Percentiles rank a stretch among this genome's conserved stretches.
Evolutionary conservation across 345 rosid genomes (phyloP).

Genomic region (Citrus hindsii): DNA sequence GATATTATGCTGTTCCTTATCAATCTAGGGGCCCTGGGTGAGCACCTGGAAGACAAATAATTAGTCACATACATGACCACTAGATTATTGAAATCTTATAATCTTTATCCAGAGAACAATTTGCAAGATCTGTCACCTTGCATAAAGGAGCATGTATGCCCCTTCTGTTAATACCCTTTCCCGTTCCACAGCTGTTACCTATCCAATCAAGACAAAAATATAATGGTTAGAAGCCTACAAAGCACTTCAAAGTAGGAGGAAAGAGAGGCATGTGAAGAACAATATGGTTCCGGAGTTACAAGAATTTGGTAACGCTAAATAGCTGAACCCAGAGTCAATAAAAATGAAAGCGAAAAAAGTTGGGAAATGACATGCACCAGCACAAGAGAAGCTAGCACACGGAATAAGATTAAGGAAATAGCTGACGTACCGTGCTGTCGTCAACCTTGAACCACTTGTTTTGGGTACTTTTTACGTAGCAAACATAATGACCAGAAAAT

Average conservation of each 20-base stretch:
- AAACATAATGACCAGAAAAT: constrained; percentile 92
- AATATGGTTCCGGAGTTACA: not conserved
- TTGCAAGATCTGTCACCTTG: constrained; percentile 50
- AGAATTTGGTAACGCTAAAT: not conserved
- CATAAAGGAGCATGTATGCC: constrained; percentile 90
- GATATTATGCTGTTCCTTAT: constrained; percentile 35
- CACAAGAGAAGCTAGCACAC: not conserved
- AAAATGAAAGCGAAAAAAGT: not conserved
- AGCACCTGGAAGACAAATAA: constrained; percentile 49
- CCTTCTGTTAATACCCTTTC: constrained; percentile 64
- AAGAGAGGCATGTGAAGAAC: not conserved
- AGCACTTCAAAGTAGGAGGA: not conserved
- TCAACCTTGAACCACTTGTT: constrained; percentile 96
- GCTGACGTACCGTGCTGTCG: constrained; percentile 70
- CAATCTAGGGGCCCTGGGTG: constrained; percentile 66
- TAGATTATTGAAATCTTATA: not conserved
- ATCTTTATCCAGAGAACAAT: not conserved
- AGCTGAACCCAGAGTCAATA: not conserved
- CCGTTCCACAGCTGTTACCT: constrained; percentile 72
- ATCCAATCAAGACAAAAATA: constrained; percentile 21
- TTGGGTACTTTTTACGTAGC: constrained; percentile 73
- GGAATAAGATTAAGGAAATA: constrained; percentile 7
- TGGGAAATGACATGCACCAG: not conserved
- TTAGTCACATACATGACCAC: constrained; percentile 9
- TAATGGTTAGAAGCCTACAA: not conserved